Percentiles rank a stretch among this genome's conserved stretches.
Evolutionary conservation across 768 basidiomycete genomes (phyloP).

Genomic region (Rhizopogon salebrosus): DNA sequence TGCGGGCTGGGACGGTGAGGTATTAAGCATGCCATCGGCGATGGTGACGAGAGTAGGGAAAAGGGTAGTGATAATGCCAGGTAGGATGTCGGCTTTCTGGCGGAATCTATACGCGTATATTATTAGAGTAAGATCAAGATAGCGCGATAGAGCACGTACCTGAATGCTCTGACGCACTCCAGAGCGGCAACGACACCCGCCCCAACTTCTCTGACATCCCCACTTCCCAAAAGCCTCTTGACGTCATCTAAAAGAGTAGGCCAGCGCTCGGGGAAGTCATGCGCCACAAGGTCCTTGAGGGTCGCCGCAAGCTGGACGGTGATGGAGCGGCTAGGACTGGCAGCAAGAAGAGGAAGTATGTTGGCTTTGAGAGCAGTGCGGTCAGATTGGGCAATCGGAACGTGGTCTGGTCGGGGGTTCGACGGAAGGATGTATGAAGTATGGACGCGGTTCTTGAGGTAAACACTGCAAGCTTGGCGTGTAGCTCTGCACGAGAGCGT

Average conservation of each 20-base stretch:
- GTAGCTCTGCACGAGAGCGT: conserved; percentile 47
- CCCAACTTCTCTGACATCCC: conserved; percentile 66
- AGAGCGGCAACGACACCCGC: conserved; percentile 77
- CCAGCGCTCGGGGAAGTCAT: conserved; percentile 81
- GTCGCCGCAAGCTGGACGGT: conserved; percentile 71
- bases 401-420: conserved; percentile 51
- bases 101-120: conserved; percentile 68
- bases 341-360: conserved; percentile 66
- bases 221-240: conserved; percentile 56
- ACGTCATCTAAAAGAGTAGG: conserved; percentile 62
- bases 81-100: conserved; percentile 54
- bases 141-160: conserved; percentile 13
- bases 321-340: conserved; percentile 60
- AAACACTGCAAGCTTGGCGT: conserved; percentile 82
- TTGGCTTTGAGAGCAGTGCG: conserved; percentile 64
- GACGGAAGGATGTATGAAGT: conserved; percentile 47
- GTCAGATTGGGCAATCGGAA: conserved; percentile 61
- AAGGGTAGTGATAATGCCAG: conserved; percentile 51
- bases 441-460: conserved; percentile 86
- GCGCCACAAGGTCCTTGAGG: conserved; percentile 66
- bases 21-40: conserved; percentile 61
- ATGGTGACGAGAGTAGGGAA: conserved; percentile 78
- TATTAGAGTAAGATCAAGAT: neutral
- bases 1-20: conserved; percentile 45
- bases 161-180: conserved; percentile 65